Conservation (phyloP, 805 yeast species). For the Candida succiphila region DNA sequence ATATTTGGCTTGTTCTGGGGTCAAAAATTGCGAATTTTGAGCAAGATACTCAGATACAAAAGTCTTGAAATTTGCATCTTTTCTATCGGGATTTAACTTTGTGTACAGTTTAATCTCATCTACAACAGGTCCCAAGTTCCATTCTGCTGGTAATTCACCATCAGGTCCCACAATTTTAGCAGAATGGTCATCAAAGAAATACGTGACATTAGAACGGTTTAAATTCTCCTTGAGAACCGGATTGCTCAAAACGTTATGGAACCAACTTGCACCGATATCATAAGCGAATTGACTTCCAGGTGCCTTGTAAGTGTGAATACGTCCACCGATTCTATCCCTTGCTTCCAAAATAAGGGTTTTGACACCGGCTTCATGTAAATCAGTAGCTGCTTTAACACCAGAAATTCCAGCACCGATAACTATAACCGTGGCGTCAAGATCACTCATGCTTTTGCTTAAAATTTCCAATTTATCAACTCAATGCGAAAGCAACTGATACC, state of each 20-base stretch:
- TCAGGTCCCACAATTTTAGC: constrained; percentile 17
- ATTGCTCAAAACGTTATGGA: constrained; percentile 37
- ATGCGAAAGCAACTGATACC: too few species aligned
- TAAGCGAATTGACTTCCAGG: constrained; percentile 17
- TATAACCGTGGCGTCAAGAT: constrained; percentile 17
- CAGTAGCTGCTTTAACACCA: constrained; percentile 39
- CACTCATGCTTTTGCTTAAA: background rate
- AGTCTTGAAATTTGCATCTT: constrained; percentile 15
- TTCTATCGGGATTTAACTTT: constrained; percentile 22
- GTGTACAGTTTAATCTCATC: constrained; percentile 20
- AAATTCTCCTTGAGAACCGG: constrained; percentile 24
- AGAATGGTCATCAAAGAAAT: constrained; percentile 24
- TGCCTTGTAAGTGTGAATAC: constrained; percentile 24
- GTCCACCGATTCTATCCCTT: constrained; percentile 35
- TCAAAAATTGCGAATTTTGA: constrained; percentile 8
- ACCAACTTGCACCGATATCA: constrained; percentile 49
- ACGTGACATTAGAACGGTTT: constrained; percentile 13
- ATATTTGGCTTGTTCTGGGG: constrained; percentile 16
- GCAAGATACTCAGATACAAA: constrained; percentile 14
- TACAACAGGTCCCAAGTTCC: constrained; percentile 24
- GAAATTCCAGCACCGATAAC: constrained; percentile 44
- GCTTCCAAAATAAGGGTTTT: constrained; percentile 36
- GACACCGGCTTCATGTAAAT: constrained; percentile 19
- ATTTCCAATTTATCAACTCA: too few species aligned
- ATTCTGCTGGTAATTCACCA: constrained; percentile 12